A percentile compares a stretch with the other conserved stretches of the same genome.
Conservation (phyloP, 805 yeast genomes). For the Candida verbasci region DNA sequence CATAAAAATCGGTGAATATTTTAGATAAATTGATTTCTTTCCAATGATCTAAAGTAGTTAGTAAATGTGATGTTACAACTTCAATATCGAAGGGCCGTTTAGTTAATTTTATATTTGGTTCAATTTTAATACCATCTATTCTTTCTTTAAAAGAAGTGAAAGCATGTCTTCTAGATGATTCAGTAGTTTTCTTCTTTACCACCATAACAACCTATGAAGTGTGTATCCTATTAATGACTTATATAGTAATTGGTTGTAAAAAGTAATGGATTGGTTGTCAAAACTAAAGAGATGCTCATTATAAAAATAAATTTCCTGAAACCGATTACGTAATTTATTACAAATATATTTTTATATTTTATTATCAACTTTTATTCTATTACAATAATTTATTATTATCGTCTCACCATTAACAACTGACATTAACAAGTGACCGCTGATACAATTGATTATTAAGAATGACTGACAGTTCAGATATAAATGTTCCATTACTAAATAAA, state of each 20-base stretch:
- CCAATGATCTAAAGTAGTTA: constrained; percentile 82
- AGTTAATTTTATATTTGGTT: constrained; percentile 53
- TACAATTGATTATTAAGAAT: too few species aligned
- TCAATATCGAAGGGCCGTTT: constrained; percentile 61
- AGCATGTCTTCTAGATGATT: constrained; percentile 53
- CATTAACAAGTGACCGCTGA: too few species aligned
- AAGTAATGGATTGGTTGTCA: too few species aligned
- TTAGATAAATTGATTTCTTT: constrained; percentile 77
- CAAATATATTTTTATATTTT: too few species aligned
- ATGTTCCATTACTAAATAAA: constrained; percentile 13
- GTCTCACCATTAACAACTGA: too few species aligned
- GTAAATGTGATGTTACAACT: constrained; percentile 73
- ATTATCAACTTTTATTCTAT: too few species aligned
- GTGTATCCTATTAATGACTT: too few species aligned
- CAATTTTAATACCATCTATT: constrained; percentile 78
- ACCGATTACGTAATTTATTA: not conserved
- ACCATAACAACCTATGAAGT: constrained; percentile 3
- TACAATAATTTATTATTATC: too few species aligned
- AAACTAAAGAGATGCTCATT: constrained; percentile 1
- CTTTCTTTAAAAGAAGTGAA: constrained; percentile 79
- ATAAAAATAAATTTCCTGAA: not conserved
- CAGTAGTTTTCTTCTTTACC: constrained; percentile 38
- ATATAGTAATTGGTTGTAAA: too few species aligned
- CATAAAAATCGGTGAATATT: constrained; percentile 59
- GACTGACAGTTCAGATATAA: constrained; percentile 4